Conservation (phyloP, 179 eudicot genomes). For the Amaranthus tricolor region DNA sequence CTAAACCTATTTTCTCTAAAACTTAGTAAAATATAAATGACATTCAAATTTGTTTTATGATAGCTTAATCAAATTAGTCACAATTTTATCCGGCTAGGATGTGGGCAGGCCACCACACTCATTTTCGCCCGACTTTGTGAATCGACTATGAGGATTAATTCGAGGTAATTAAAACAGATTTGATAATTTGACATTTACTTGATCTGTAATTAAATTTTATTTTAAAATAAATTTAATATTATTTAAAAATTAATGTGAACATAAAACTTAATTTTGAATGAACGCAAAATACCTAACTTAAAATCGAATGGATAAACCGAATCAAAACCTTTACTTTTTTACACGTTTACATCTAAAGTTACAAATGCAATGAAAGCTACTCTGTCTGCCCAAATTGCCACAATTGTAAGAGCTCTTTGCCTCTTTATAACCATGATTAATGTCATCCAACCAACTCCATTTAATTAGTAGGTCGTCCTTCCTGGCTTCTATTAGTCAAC, state of each 20-base stretch:
- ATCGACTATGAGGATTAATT: too few species aligned
- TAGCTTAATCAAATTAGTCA: constrained; percentile 20
- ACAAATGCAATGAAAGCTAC: neutral
- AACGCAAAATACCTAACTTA: too few species aligned
- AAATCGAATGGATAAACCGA: too few species aligned
- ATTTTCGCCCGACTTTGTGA: neutral
- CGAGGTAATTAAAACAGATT: too few species aligned
- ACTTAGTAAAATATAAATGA: too few species aligned
- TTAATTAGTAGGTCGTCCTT: neutral
- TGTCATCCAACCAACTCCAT: constrained; percentile 16
- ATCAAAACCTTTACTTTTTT: neutral
- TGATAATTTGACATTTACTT: too few species aligned
- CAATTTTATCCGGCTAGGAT: constrained; percentile 13
- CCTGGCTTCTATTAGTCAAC: too few species aligned
- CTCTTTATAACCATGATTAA: constrained; percentile 3
- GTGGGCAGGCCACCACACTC: constrained; percentile 6
- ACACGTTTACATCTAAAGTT: neutral
- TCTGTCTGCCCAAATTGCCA: constrained; percentile 9
- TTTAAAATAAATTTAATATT: too few species aligned
- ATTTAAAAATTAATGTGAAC: too few species aligned
- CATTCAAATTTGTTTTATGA: neutral
- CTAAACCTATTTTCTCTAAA: too few species aligned
- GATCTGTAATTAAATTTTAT: too few species aligned
- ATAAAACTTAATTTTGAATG: too few species aligned
- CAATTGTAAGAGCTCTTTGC: constrained; percentile 6